Conservation (phyloP, 129 eudicot species). For the Lactuca saligna region DNA sequence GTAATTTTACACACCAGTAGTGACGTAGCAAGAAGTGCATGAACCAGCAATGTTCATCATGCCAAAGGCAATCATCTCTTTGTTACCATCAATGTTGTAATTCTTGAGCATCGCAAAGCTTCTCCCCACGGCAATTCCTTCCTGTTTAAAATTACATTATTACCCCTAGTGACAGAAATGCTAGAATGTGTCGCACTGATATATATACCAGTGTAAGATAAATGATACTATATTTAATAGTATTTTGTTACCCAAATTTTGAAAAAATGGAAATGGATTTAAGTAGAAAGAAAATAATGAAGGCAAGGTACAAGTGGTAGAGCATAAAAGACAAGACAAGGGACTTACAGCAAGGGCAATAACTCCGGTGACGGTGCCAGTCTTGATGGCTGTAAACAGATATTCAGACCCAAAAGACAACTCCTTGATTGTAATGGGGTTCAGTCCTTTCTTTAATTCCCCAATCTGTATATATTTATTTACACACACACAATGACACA, state of each 20-base stretch:
- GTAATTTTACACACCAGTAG: conserved; percentile 55
- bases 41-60: conserved; percentile 97
- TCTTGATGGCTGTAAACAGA: conserved; percentile 62
- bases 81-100: conserved; percentile 97
- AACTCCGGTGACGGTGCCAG: conserved; percentile 95
- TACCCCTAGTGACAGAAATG: neutral
- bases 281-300: conserved; percentile 27
- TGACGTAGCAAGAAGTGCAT: conserved; percentile 89
- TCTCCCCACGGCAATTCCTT: conserved; percentile 99
- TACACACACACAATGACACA: neutral
- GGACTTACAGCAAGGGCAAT: conserved; percentile 83
- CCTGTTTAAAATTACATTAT: conserved; percentile 48
- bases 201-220: no score
- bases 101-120: conserved; percentile 96
- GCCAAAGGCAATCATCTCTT: conserved; percentile 97
- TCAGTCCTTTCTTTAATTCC: conserved; percentile 83
- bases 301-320: conserved; percentile 23
- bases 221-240: no score
- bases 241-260: neutral
- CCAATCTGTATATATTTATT: conserved; percentile 51
- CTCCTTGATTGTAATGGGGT: conserved; percentile 73
- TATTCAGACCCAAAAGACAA: conserved; percentile 68
- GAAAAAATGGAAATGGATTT: conserved; percentile 4
- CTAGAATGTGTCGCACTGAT: no score
- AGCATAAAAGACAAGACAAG: conserved; percentile 22